These are phyloP conservation scores for Sicyos baderoa DNA, from an alignment of 306 rosid genomes.

Conservation along the genomic window DNA sequence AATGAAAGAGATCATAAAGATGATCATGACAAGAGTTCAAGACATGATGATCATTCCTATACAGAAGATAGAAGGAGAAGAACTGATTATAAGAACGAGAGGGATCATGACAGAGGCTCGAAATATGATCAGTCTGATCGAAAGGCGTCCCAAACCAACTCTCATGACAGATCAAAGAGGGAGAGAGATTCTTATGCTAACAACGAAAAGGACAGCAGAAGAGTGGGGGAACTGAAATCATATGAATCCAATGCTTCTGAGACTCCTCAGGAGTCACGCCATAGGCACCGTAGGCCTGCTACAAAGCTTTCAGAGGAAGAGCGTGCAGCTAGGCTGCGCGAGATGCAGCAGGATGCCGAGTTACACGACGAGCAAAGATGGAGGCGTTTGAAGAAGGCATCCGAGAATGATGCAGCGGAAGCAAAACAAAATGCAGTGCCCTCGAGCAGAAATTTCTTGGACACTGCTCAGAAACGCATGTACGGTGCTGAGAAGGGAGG, in stretches of 20 bases:
- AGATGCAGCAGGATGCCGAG: conserved; percentile 93
- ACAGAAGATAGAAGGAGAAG: conserved; percentile 19
- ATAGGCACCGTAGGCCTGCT: conserved; percentile 45
- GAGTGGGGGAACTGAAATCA: conserved; percentile 28
- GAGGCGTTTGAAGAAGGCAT: conserved; percentile 85
- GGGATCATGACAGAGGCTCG: conserved; percentile 22
- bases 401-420: conserved; percentile 62
- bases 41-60: conserved; percentile 26
- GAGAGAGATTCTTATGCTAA: conserved; percentile 30
- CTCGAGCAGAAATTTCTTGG: conserved; percentile 65
- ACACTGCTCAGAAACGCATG: conserved; percentile 63
- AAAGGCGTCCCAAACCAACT: conserved; percentile 25
- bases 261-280: conserved; percentile 32
- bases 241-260: conserved; percentile 24
- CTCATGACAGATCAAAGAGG: conserved; percentile 34
- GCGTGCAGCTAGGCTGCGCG: conserved; percentile 67
- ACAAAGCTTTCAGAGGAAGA: conserved; percentile 78
- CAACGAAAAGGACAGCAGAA: conserved; percentile 29
- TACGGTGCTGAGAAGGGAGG: conserved; percentile 86
- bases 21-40: conserved; percentile 21
- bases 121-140: conserved; percentile 33
- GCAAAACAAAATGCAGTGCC: conserved; percentile 30
- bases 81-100: conserved; percentile 18
- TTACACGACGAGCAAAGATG: conserved; percentile 89
- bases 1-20: conserved; percentile 28